Conservation (phyloP, 495 filamentous ascomycete species). For the Tuber umbilicatum region DNA sequence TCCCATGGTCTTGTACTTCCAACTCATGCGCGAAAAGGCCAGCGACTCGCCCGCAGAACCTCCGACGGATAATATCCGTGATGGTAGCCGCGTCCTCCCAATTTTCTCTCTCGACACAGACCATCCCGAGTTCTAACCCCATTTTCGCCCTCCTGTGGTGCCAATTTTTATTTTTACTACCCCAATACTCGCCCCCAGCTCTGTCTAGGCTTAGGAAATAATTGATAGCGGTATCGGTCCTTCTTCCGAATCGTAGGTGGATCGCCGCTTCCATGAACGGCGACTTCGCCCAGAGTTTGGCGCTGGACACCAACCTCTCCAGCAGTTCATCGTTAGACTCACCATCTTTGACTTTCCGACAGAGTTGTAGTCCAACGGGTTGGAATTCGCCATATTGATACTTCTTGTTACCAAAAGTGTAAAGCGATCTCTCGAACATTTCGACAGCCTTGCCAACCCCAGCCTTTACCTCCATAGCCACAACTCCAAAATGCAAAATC, state of each 20-base stretch:
- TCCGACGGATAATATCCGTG: constrained; percentile 11
- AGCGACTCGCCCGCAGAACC: constrained; percentile 9
- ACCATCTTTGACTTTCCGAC: constrained; percentile 13
- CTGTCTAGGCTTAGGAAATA: constrained; percentile 17
- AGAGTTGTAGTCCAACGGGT: constrained; percentile 18
- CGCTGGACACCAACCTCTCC: constrained; percentile 13
- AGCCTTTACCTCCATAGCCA: background rate
- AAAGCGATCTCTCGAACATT: constrained; percentile 11
- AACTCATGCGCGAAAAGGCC: background rate
- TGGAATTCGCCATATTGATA: constrained; percentile 10
- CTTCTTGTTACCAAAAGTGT: background rate
- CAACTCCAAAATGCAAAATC: constrained; percentile 16
- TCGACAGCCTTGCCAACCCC: constrained; percentile 15
- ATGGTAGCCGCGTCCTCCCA: constrained; percentile 27
- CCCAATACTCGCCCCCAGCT: constrained; percentile 12
- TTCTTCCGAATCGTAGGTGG: constrained; percentile 15
- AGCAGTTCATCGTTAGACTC: constrained; percentile 3
- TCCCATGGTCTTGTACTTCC: background rate
- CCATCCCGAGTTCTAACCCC: constrained; percentile 18
- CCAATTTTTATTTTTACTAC: constrained; percentile 4
- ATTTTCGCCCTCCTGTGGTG: constrained; percentile 16
- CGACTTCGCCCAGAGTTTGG: constrained; percentile 15
- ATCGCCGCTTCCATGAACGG: constrained; percentile 24
- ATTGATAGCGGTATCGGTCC: constrained; percentile 15
- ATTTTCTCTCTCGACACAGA: constrained; percentile 19